These are phyloP conservation scores for Lecanicillium sp. DNA, from an alignment of 2,329 filamentous ascomycete species.

Conservation along the genomic window DNA sequence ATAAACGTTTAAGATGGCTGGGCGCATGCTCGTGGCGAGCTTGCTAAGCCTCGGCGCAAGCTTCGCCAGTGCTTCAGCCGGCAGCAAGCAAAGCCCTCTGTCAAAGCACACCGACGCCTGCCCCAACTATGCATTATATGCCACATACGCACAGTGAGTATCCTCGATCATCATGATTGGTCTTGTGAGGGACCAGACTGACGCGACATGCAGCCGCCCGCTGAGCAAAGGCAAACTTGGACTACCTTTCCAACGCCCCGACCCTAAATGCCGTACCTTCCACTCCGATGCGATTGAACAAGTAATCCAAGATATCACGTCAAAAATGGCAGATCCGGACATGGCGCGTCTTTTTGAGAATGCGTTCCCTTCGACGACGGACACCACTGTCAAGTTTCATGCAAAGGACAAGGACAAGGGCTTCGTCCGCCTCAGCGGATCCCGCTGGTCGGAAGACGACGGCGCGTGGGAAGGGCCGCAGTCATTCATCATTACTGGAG, in stretches of 20 bases:
- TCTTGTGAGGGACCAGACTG: constrained; percentile 2
- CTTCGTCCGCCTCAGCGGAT: constrained; percentile 26
- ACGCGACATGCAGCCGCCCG: constrained; percentile 50
- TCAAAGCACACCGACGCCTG: constrained; percentile 22
- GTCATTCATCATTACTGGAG: constrained; percentile 87
- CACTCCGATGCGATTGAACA: constrained; percentile 78
- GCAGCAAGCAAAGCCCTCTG: constrained; percentile 17
- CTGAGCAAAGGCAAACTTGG: constrained; percentile 70
- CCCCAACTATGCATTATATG: constrained; percentile 33
- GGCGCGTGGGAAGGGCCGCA: constrained; percentile 76
- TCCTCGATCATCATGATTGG: background rate
- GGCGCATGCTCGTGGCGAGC: constrained; percentile 17
- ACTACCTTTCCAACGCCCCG: constrained; percentile 81
- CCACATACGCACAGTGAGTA: constrained; percentile 31
- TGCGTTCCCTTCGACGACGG: constrained; percentile 60
- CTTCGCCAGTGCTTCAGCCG: constrained; percentile 12
- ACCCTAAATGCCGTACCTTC: constrained; percentile 78
- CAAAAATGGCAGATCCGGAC: constrained; percentile 74
- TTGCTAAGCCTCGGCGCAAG: constrained; percentile 18
- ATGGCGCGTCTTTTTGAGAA: constrained; percentile 92
- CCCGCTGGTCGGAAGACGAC: constrained; percentile 31
- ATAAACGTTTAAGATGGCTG: constrained; percentile 19
- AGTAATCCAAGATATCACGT: constrained; percentile 76
- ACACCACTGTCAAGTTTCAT: constrained; percentile 87
- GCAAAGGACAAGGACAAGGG: constrained; percentile 48